Base-by-base conservation (phyloP, 2,329 filamentous ascomycete genomes). In the Aspergillus unguis region DNA sequence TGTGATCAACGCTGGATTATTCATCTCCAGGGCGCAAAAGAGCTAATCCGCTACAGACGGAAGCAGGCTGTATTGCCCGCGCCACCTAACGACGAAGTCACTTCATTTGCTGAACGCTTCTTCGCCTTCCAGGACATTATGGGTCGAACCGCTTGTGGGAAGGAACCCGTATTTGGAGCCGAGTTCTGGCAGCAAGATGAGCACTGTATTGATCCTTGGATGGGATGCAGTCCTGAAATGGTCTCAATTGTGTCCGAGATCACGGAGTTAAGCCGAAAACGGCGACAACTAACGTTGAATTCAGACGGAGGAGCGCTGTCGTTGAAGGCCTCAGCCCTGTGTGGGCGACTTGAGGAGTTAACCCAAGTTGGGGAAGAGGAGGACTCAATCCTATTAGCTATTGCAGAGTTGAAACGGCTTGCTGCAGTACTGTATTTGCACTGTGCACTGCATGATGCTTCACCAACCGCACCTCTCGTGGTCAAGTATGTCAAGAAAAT, bases 121-220 rank as follows among this genome's bases (percentile, higher is more conserved):
- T 79, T 80, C 50, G 77, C 77, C 3, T 79, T 77, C 10, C 77
- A 79, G 53, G 77, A 80, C 53, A 75, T 78, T 11, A 79, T 79
- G 55, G 77, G 77, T 28, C 70, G 77, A 32, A 80, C 77, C 0
- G 77, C 77, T 0, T 80, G 77, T 47, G 77, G 75, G 2, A 73
- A 77, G 8, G 70, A 74, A 6, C 72, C 75, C 0, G 62, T 77
- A 0, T 79, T 79, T 42, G 76, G 75, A 2, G 67, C 65, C 29
- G 75, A 79, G 45, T 79, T 78, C 52, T 80, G 77, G 77, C 61
- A 63, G 26, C 62, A 68, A 5, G 61, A 68, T 33, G 68, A 71
- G 33, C 65, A 69, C 26, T 65, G 67, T 0, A 71, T 75, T 36
- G 70, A 76, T 51, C 58, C 69, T 0, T 79, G 77, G 77, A 76